phyloP scores from a whole-genome alignment of 2,329 filamentous ascomycete genomes.

The Trichoderma koningii region DNA sequence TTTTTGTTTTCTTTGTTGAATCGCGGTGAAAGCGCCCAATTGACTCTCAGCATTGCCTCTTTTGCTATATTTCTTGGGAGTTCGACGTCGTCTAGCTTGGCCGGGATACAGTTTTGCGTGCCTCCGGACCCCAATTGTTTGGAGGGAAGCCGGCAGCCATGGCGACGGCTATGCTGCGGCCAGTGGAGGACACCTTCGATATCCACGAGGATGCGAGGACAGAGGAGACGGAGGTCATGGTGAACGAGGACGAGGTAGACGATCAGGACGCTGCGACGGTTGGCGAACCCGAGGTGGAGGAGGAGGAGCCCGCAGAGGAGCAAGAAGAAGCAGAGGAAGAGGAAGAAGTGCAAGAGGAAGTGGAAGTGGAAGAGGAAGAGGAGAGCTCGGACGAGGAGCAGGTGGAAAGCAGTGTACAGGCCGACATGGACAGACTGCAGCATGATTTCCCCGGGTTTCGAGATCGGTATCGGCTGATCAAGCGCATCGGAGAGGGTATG shows the following conservation, averaged over 20 bases:
- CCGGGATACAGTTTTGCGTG: not conserved
- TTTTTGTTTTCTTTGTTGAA: no score
- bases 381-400: constrained; percentile 61
- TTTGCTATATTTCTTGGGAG: not conserved
- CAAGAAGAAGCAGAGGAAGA: constrained; percentile 40
- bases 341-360: constrained; percentile 35
- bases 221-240: constrained; percentile 54
- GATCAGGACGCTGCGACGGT: constrained; percentile 32
- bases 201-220: constrained; percentile 55
- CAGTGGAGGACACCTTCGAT: constrained; percentile 45
- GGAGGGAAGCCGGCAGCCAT: constrained; percentile 13
- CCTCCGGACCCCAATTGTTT: not conserved
- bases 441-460: constrained; percentile 81
- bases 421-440: constrained; percentile 87
- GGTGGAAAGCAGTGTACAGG: constrained; percentile 68
- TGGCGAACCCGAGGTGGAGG: constrained; percentile 35
- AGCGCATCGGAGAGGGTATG: constrained; percentile 92
- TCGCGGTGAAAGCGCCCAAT: constrained; percentile 1
- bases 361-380: constrained; percentile 41
- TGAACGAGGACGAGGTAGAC: constrained; percentile 44
- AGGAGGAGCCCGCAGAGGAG: constrained; percentile 31
- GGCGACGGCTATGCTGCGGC: constrained; percentile 28
- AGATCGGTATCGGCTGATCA: constrained; percentile 84
- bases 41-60: not conserved
- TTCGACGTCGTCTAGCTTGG: not conserved